Evolutionary conservation across 768 basidiomycete genomes (phyloP), one percentile per base, ranked within the genome.

Genomic region (Chalciporus chontae): DNA sequence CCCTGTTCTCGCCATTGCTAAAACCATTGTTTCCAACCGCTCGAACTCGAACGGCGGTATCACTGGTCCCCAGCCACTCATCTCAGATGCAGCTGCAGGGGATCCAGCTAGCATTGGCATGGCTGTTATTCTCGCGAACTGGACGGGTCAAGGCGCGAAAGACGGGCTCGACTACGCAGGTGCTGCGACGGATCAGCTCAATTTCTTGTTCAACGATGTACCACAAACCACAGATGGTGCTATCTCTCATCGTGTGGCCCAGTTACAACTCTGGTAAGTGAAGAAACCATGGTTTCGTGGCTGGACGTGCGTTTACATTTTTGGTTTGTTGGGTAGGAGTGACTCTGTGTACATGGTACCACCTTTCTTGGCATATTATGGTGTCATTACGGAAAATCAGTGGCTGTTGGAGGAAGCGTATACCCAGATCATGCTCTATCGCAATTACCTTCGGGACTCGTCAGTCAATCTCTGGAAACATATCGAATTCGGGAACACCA

Each of bases 321-420:
- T 29, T 19, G 21, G 23, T 36, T 27, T 14, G 0, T 43, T 36
- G 14, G n/a, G 6, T 13, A 89, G 88, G 87, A 80, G 80, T 45
- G 90, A 91, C 63, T 91, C 76, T 45, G 76, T 87, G 10, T 91
- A 84, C 64, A 91, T 91, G 90, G 85, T 85, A 0, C 90, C 90
- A 2, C 88, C 90, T 0, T 94, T 92, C 65, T 68, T 94, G 10
- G 89, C 91, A 0, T 92, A 90, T 66, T 91, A 90, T 63, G 93
- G 87, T 34, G 79, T 80, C 11, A 53, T 73, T 24, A 80, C 80
- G 0, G 55, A 64, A 18, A 87, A 93, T 63, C 61, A 73, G 24
- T 77, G 79, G 0, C 68, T 90, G 15, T 54, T 93, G 15, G 61
- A 62, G 2, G 80, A 84, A 48, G 82, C 88, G 3, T 85, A 86